Conservation (phyloP, 805 yeast genomes). For the Lachancea dasiensis region DNA sequence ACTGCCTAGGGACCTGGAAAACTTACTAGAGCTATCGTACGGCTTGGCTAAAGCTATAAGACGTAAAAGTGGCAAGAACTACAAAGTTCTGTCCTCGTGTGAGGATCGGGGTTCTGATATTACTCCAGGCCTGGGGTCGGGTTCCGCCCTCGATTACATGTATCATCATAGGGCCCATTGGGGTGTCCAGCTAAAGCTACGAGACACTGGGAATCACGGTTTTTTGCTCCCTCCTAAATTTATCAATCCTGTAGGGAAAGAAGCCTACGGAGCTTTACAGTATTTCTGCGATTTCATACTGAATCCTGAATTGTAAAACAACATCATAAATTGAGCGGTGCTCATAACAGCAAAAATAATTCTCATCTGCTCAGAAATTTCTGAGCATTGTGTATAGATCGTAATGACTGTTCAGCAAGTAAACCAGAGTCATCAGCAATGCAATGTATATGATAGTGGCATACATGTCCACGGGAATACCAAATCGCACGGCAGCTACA, state of each 20-base stretch:
- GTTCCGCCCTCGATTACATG: constrained; percentile 77
- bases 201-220: constrained; percentile 81
- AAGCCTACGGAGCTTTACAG: constrained; percentile 60
- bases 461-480: constrained; percentile 25
- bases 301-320: constrained; percentile 33
- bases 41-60: constrained; percentile 74
- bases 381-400: constrained; percentile 9
- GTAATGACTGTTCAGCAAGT: constrained; percentile 10
- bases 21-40: constrained; percentile 71
- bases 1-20: constrained; percentile 73
- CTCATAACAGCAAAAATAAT: too few species aligned
- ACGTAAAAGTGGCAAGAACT: constrained; percentile 53
- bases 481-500: constrained; percentile 17
- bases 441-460: constrained; percentile 15
- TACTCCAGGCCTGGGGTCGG: constrained; percentile 69
- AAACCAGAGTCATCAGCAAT: constrained; percentile 8
- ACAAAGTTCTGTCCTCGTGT: constrained; percentile 72
- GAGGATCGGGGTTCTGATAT: constrained; percentile 70
- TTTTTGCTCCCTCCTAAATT: constrained; percentile 66
- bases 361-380: background rate
- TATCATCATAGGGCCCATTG: constrained; percentile 74
- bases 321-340: too few species aligned
- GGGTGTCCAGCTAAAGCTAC: constrained; percentile 77
- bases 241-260: constrained; percentile 73
- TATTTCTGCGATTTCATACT: constrained; percentile 56